Percentiles rank a stretch among this genome's conserved stretches.
These are phyloP conservation scores for Incumbomyces delicatus DNA, from an alignment of 2,329 filamentous ascomycete genomes.

Conservation along the genomic window DNA sequence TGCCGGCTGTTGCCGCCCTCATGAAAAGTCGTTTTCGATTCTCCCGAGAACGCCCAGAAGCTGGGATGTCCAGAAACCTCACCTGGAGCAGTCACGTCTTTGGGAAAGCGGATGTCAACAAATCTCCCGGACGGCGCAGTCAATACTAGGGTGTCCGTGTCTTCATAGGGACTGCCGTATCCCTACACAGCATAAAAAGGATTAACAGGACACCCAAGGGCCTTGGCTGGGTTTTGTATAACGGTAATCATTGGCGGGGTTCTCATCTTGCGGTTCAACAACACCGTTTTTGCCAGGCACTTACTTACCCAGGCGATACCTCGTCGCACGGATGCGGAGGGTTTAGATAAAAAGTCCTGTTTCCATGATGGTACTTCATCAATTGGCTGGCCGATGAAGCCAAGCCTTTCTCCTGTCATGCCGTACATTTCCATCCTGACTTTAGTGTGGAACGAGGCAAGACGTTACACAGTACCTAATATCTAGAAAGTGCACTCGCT, in stretches of 20 bases:
- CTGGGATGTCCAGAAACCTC: conserved; percentile 8
- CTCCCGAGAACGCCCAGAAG: conserved; percentile 20
- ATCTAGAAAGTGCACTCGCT: too few species aligned
- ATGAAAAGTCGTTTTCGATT: conserved; percentile 12
- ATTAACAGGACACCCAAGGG: not conserved
- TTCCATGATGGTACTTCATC: conserved; percentile 15
- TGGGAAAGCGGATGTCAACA: conserved; percentile 19
- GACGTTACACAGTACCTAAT: too few species aligned
- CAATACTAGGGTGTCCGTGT: conserved; percentile 18
- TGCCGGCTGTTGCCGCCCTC: not conserved
- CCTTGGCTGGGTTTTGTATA: too few species aligned
- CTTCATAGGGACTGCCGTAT: conserved; percentile 17
- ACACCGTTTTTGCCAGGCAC: conserved; percentile 2
- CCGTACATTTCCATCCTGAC: conserved; percentile 17
- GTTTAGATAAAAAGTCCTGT: conserved; percentile 16
- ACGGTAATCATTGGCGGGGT: too few species aligned
- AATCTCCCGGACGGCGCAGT: conserved; percentile 14
- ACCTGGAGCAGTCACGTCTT: not conserved
- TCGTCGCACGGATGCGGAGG: conserved; percentile 15
- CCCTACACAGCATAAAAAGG: conserved; percentile 7
- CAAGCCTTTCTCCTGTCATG: conserved; percentile 17
- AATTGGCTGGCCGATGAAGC: conserved; percentile 11
- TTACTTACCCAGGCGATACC: conserved; percentile 20
- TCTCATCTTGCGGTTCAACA: too few species aligned
- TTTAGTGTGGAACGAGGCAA: too few species aligned